Base-by-base conservation (phyloP, 495 filamentous ascomycete species). In the Penicillium desertorum region DNA sequence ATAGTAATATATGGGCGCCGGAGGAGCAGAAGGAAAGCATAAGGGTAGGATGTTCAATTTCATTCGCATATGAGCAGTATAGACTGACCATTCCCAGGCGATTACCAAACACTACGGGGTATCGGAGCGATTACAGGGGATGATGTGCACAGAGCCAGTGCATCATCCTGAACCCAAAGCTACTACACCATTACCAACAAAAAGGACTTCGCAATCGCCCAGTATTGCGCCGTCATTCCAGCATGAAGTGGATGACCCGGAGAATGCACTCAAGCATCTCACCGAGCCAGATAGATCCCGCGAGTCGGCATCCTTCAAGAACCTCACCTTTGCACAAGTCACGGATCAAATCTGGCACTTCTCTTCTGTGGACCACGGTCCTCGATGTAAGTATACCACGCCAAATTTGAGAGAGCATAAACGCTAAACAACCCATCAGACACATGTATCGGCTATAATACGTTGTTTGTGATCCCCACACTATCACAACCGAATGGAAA, bases 381-480 rank as follows among this genome's bases (percentile, higher is more conserved):
- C 74, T 16, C 77, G 64, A 67, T 86, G 82, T 83, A 70, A 51
- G 66, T 56, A 11, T 3, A 44, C 6, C 47, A 14, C 2, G 20
- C 29, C 14, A 2, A 27, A 52, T 8, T 41, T 14, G 30, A 37
- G 34, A 9, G 6, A 25, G 20, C 16, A 14, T 23, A 17, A n/a
- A 27, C 9, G 6, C 16, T 27, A 47, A 34, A 16, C 8, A 30
- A 23, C 6, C 16, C 14, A 34, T 20, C 58, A 91, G 88, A 88
- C 67, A 81, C 92, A 11, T 93, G 89, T 62, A 74, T 94, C 50
- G 91, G 91, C 11, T 92, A 88, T 62, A 93, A 96, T 69, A 87
- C 87, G 42, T 76, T 94, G 19, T 87, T 89, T 62, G 80, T 84
- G 36, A 71, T 83, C 19, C 74, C 72, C 11, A 61, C 66, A 10